Percentiles rank a stretch among this genome's conserved stretches.
These are phyloP conservation scores for Spathaspora sp. DNA, from an alignment of 1,139 yeast genomes.

Conservation along the genomic window DNA sequence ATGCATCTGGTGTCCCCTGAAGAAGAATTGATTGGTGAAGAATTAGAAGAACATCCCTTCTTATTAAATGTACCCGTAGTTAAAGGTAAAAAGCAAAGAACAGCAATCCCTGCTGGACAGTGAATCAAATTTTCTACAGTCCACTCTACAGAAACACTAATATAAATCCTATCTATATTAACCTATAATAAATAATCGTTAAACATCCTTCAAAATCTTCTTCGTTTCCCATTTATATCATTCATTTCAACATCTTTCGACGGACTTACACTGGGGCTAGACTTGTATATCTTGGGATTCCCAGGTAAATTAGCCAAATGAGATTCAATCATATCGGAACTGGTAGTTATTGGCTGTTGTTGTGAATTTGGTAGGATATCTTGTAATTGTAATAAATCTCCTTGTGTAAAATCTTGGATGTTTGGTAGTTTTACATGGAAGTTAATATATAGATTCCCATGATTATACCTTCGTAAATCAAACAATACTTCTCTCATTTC, in stretches of 20 bases:
- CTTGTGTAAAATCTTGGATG: slow-evolving; percentile 25
- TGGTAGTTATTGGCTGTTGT: neutral
- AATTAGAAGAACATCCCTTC: neutral
- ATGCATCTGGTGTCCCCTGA: slow-evolving; percentile 22
- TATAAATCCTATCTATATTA: neutral
- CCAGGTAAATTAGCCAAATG: slow-evolving; percentile 1
- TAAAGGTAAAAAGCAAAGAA: too few species aligned
- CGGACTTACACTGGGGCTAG: neutral
- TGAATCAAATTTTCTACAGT: too few species aligned
- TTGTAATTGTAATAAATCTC: slow-evolving; percentile 23
- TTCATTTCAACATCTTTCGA: neutral
- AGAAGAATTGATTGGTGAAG: slow-evolving; percentile 47
- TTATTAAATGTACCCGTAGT: too few species aligned
- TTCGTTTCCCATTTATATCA: neutral
- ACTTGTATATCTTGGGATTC: neutral
- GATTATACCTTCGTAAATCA: slow-evolving; percentile 23
- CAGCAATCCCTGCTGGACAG: too few species aligned
- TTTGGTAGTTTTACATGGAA: slow-evolving; percentile 41
- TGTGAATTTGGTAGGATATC: slow-evolving; percentile 24
- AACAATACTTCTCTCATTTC: slow-evolving; percentile 16
- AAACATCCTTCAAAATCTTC: neutral
- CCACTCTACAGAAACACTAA: neutral
- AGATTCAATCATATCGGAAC: neutral
- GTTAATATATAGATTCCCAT: slow-evolving; percentile 44
- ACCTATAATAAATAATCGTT: neutral